Evolutionary conservation across 257 asterid genomes (phyloP), one percentile per base, ranked within the genome.

Genomic region (Asclepias syriaca): DNA sequence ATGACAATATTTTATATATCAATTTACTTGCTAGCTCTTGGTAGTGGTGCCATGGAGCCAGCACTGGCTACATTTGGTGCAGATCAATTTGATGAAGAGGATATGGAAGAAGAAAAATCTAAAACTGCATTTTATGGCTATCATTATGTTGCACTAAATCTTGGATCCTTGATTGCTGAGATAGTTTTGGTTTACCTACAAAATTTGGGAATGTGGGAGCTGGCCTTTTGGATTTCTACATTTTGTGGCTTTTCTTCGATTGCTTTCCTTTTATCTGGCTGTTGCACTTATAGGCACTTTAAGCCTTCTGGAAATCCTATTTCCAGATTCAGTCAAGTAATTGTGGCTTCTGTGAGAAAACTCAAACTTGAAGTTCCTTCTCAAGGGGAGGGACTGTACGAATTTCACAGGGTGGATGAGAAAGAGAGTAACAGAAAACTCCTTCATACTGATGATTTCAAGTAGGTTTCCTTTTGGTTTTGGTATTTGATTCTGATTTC

Each of bases 41-140:
- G 97, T 50, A 91, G 97, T 76, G 97, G 97, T 32, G 89, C 96
- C 45, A 91, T 87, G 71, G 97, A 90, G 74, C 97, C 97, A 5
- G 96, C 93, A 75, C 86, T 91, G 19, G 96, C 94, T 4, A 84
- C 96, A 21, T 65, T 91, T 57, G 96, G 97, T 22, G 97, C 97
- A 24, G 96, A 90, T 65, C 97, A 88, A 57, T 90, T 90, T 46
- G 97, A 91, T 24, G 96, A 88, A 77, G 96, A 86, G 60, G 96
- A 88, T 74, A 58, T 84, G 3, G 71, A 87, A 68, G 97, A 91
- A 80, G 87, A 74, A 10, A 80, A 82, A 32, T 87, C 96, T 18
- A 91, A 91, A 79, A 75, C 84, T 10, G 74, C 86, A 1, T 90
- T 90, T 71, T 90, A 83, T 72, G 85, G 96, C 82, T 90, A 90